These are phyloP conservation scores for Diplocarpon mali DNA, from an alignment of 2,329 filamentous ascomycete species.

Conservation along the genomic window DNA sequence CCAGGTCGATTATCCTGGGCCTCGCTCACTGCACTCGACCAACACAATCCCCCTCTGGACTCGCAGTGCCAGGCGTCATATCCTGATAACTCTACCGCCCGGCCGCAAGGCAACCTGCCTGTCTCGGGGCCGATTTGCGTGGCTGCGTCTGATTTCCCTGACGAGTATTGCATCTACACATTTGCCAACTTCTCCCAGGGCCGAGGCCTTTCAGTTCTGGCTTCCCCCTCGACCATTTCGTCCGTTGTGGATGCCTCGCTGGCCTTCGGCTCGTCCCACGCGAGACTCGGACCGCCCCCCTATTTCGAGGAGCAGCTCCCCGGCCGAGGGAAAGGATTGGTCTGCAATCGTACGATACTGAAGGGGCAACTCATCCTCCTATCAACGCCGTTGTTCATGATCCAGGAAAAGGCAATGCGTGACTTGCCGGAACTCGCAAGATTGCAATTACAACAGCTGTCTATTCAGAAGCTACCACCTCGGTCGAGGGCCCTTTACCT, in stretches of 20 bases:
- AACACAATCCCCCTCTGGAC: too few species aligned
- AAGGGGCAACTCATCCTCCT: conserved; percentile 7
- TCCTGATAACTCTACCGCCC: too few species aligned
- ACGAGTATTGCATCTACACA: not conserved
- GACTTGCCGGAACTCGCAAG: not conserved
- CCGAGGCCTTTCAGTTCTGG: not conserved
- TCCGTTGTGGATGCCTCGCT: not conserved
- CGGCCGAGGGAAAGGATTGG: conserved; percentile 6
- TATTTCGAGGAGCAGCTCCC: conserved; percentile 4
- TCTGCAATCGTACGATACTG: conserved; percentile 5
- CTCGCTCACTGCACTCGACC: not conserved
- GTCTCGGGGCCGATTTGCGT: too few species aligned
- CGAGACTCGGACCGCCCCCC: too few species aligned
- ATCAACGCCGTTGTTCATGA: not conserved
- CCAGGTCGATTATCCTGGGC: not conserved
- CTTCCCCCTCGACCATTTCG: not conserved
- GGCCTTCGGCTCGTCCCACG: too few species aligned
- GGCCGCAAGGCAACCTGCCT: too few species aligned
- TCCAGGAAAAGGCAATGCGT: conserved; percentile 4
- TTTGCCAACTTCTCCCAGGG: not conserved
- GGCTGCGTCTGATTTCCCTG: not conserved
- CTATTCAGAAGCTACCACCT: not conserved
- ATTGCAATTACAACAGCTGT: not conserved
- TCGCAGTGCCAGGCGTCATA: too few species aligned
- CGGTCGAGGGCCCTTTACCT: not conserved